Evolutionary conservation across 768 basidiomycete species (phyloP).

Genomic region (Pulveroboletus ravenelii): DNA sequence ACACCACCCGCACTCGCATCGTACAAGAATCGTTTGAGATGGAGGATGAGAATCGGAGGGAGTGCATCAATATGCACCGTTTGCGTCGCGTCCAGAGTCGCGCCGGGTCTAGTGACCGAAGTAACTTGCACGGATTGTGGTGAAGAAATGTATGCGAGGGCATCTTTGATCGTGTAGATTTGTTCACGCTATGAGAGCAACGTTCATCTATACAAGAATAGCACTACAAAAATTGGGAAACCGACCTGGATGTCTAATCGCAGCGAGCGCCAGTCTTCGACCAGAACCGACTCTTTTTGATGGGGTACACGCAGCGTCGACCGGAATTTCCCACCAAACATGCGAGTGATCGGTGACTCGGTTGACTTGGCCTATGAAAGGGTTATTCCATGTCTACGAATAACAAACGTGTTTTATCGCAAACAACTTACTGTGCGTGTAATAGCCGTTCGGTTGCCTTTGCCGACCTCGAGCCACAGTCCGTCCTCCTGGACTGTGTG

Average conservation of each 20-base stretch:
- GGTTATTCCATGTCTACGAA: neutral
- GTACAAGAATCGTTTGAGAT: conserved; percentile 89
- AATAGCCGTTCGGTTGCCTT: conserved; percentile 72
- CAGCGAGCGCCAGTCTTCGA: conserved; percentile 90
- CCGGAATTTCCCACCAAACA: conserved; percentile 92
- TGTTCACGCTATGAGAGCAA: conserved; percentile 50
- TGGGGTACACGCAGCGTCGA: conserved; percentile 77
- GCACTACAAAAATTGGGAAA: neutral
- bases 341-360: conserved; percentile 84
- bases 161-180: conserved; percentile 77
- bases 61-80: conserved; percentile 74
- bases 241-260: conserved; percentile 83
- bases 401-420: neutral
- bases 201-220: neutral
- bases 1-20: conserved; percentile 71
- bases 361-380: conserved; percentile 58
- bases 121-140: conserved; percentile 78
- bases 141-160: conserved; percentile 68
- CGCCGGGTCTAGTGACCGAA: conserved; percentile 49
- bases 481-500: conserved; percentile 45
- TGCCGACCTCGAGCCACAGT: conserved; percentile 93
- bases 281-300: conserved; percentile 78
- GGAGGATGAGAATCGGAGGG: conserved; percentile 80
- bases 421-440: conserved; percentile 66
- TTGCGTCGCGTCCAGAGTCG: conserved; percentile 67